Base-by-base conservation (phyloP, 305 asterid species). In the Solanum aculeatissimum region DNA sequence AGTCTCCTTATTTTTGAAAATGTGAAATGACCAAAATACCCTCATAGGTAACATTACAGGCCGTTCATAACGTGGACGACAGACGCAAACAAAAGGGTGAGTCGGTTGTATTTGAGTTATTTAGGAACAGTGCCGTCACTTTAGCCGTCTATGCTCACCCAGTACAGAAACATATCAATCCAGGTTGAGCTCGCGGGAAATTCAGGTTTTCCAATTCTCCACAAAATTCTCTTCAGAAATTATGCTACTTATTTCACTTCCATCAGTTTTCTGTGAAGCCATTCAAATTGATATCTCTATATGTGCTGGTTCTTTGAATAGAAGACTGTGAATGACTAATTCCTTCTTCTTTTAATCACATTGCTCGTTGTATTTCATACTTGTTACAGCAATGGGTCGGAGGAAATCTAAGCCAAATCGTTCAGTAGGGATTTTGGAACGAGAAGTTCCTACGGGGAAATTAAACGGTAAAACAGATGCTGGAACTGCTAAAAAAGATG, bases 321-420 rank as follows among this genome's bases (percentile, higher is more conserved):
- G 40, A 19, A 16, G 16, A 70, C 11, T 40, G 18, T 19, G 25
- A 45, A 74, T 8, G 42, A 74, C 47, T 74, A 1, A 10, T 11
- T 16, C 45, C 45, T 51, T 77, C 32, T 6, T 78, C 66, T 13
- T 7, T 29, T 29, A 53, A 10, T 35, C 13, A 35, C 66, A 35
- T 53, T 43, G 54, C 4, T n/a, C 38, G 14, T 57, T 35, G 69
- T 35, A n/a, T 35, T 35, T 35, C 35, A 53, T 66, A 29, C 35
- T 21, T 23, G 27, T 82, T 83, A 40, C 51, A 88, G 91, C 60
- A 66, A 96, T 96, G 99, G 98, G 95, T 83, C 89, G 98, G 69
- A 92, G 85, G 94, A 96, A 96, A 93, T 80, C 77, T 84, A 90
- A 95, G 91, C 99, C 98, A 2, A 96, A 84, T 65, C 92, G 98